Evolutionary conservation across 768 basidiomycete species (phyloP).

Genomic region (Arthromyces matolae): DNA sequence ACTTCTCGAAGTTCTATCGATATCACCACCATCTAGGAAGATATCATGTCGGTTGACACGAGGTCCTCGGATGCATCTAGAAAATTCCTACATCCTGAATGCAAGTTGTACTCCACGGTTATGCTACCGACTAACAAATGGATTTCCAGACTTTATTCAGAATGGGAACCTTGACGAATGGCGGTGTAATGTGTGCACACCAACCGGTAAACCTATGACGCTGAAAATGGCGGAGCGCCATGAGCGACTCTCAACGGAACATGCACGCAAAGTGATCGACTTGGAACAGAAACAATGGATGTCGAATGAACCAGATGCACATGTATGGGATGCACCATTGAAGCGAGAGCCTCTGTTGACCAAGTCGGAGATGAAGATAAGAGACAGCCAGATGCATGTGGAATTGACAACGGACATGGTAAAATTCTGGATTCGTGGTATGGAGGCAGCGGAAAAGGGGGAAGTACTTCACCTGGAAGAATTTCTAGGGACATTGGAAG

Average conservation of each 20-base stretch:
- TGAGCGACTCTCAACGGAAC: constrained; percentile 19
- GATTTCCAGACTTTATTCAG: constrained; percentile 23
- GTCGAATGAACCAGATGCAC: constrained; percentile 13
- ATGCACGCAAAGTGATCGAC: constrained; percentile 16
- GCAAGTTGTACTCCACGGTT: constrained; percentile 12
- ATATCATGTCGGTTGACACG: constrained; percentile 10
- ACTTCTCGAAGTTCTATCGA: background rate
- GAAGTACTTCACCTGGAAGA: constrained; percentile 40
- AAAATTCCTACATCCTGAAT: constrained; percentile 15
- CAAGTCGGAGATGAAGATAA: constrained; percentile 26
- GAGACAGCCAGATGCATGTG: constrained; percentile 30
- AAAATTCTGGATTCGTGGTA: constrained; percentile 49
- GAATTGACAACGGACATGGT: constrained; percentile 48
- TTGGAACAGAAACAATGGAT: constrained; percentile 16
- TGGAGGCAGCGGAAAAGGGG: constrained; percentile 45
- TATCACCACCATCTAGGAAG: background rate
- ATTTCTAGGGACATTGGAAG: constrained; percentile 34
- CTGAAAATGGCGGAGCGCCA: constrained; percentile 23
- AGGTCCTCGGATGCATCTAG: constrained; percentile 3
- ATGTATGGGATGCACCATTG: constrained; percentile 21
- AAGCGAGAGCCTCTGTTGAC: constrained; percentile 20
- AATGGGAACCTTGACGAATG: constrained; percentile 22
- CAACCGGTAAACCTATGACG: constrained; percentile 33
- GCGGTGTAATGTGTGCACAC: constrained; percentile 41
- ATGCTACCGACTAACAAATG: constrained; percentile 1